These are phyloP conservation scores for Thinopyrum elongatum DNA, from an alignment of 176 grass and related monocot species.

Conservation along the genomic window DNA sequence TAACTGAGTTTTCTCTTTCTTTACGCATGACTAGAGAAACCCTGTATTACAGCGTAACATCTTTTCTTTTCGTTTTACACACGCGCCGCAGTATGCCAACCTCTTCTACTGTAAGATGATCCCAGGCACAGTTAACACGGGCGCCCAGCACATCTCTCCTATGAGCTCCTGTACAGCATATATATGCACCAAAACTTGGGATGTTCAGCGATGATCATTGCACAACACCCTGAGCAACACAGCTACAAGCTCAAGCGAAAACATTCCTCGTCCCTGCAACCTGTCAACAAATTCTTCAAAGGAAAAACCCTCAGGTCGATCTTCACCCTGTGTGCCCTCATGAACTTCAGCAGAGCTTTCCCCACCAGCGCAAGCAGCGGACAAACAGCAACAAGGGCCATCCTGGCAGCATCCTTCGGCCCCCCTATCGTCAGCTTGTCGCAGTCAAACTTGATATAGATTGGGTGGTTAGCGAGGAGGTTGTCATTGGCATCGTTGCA, in stretches of 20 bases:
- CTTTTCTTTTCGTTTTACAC: not conserved
- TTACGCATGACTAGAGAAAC: not conserved
- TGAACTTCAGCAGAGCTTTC: conserved; percentile 47
- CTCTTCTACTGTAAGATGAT: not conserved
- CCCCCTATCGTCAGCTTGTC: conserved; percentile 43
- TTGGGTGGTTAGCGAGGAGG: conserved; percentile 4
- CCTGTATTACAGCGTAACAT: not conserved
- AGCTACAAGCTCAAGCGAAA: not conserved
- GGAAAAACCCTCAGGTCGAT: conserved; percentile 76
- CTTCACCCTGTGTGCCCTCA: conserved; percentile 57
- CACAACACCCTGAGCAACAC: not conserved
- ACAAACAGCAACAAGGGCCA: conserved; percentile 37
- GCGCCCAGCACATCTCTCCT: not conserved
- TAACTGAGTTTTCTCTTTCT: not conserved
- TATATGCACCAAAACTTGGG: not conserved
- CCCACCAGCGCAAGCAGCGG: conserved; percentile 46
- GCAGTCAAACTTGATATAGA: conserved; percentile 40
- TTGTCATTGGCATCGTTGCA: conserved; percentile 13
- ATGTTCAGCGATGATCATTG: not conserved
- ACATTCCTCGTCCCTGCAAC: conserved; percentile 24
- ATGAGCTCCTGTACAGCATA: conserved; percentile 33
- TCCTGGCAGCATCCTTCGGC: conserved; percentile 48
- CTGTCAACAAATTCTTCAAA: conserved; percentile 50
- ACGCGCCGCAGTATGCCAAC: not conserved
- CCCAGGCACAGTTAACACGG: not conserved